These are phyloP conservation scores for Penicillium pulvis DNA, from an alignment of 495 filamentous ascomycete genomes.

Conservation along the genomic window DNA sequence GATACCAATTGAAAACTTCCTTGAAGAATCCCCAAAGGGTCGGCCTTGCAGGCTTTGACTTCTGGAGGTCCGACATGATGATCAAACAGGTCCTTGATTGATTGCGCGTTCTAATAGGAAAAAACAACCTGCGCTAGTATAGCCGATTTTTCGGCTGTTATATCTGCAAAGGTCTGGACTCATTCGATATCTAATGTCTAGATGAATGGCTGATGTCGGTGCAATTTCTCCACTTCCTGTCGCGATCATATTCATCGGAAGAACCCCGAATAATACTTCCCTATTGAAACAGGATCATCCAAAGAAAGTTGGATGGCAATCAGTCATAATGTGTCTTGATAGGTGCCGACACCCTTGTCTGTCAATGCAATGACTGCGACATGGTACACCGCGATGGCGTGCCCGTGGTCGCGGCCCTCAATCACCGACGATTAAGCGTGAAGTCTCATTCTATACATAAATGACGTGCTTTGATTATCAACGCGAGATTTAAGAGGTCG, in stretches of 20 bases:
- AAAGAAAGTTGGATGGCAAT: not conserved
- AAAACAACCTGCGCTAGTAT: not conserved
- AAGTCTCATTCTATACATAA: not conserved
- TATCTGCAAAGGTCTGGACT: not conserved
- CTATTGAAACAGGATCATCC: not conserved
- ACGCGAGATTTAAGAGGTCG: not conserved
- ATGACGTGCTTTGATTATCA: slow-evolving; percentile 7
- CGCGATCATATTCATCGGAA: slow-evolving; percentile 19
- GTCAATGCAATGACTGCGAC: slow-evolving; percentile 7
- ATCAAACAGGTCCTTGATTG: not conserved
- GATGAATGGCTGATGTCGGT: slow-evolving; percentile 1
- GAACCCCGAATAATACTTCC: not conserved
- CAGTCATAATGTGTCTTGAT: slow-evolving; percentile 1
- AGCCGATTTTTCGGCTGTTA: slow-evolving; percentile 5
- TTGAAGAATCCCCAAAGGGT: slow-evolving; percentile 38
- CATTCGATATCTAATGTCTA: slow-evolving; percentile 3
- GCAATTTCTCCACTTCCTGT: slow-evolving; percentile 24
- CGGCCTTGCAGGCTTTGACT: slow-evolving; percentile 17
- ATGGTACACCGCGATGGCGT: slow-evolving; percentile 26
- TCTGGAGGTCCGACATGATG: slow-evolving; percentile 26
- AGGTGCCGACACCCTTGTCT: slow-evolving; percentile 9
- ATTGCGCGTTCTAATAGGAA: not conserved
- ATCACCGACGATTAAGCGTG: not conserved
- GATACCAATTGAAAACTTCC: slow-evolving; percentile 54
- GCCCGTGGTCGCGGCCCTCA: slow-evolving; percentile 11